phyloP scores from a whole-genome alignment of 768 basidiomycete species.

The Boletus eberwhitei region DNA sequence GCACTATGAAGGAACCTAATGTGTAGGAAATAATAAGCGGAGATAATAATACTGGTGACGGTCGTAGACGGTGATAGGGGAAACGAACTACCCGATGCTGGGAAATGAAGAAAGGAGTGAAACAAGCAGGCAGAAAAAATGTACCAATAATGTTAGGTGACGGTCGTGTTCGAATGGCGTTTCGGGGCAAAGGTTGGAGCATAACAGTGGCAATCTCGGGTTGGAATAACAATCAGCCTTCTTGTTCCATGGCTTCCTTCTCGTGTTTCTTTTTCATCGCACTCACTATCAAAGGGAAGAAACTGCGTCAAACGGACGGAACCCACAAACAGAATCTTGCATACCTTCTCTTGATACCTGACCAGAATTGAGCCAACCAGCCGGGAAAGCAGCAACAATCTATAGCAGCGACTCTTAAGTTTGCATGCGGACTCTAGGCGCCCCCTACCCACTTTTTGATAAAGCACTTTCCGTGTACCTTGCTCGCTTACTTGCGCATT shows the following conservation, averaged over 20 bases:
- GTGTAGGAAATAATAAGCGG: conserved; percentile 10
- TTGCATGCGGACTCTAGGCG: background rate
- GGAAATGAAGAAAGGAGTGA: background rate
- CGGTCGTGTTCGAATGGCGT: background rate
- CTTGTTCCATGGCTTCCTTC: conserved; percentile 65
- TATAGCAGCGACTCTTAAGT: conserved; percentile 18
- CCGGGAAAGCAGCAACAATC: conserved; percentile 80
- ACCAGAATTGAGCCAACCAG: conserved; percentile 82
- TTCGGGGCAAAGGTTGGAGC: background rate
- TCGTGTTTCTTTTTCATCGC: conserved; percentile 82
- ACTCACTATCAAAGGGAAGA: conserved; percentile 50
- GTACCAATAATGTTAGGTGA: conserved; percentile 21
- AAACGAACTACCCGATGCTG: background rate
- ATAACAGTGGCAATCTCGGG: background rate
- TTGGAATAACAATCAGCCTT: conserved; percentile 25
- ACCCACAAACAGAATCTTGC: conserved; percentile 18
- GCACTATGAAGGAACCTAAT: conserved; percentile 14
- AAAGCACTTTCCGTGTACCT: conserved; percentile 72
- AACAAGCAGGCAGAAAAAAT: background rate
- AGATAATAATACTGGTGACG: conserved; percentile 16
- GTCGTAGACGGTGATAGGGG: background rate
- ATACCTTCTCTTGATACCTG: conserved; percentile 84
- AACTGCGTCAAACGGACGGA: background rate
- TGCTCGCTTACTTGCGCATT: conserved; percentile 77
- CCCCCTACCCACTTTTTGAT: conserved; percentile 58